Percentiles rank a stretch among this genome's conserved stretches.
Conservation (phyloP, 805 yeast species). For the Yarrowia sp. region DNA sequence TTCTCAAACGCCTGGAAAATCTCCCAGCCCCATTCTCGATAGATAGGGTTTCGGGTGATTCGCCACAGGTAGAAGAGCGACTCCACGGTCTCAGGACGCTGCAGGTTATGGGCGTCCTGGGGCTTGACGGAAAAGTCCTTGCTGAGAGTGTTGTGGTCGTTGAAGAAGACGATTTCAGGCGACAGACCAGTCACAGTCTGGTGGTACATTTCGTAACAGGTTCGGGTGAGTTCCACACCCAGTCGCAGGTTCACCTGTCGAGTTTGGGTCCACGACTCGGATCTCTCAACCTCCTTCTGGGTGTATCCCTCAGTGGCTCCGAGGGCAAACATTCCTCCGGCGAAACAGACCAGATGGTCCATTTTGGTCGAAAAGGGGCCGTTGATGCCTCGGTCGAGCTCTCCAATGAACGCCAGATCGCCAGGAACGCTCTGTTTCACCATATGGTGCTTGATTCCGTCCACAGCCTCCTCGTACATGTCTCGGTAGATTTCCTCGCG, state of each 20-base stretch:
- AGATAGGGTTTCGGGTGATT: slow-evolving; percentile 78
- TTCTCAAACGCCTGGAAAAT: slow-evolving; percentile 74
- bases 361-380: slow-evolving; percentile 71
- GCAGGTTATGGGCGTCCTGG: slow-evolving; percentile 80
- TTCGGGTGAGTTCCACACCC: slow-evolving; percentile 75
- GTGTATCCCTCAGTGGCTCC: slow-evolving; percentile 85
- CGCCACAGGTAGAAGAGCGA: slow-evolving; percentile 80
- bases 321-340: slow-evolving; percentile 85
- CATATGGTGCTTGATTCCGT: slow-evolving; percentile 75
- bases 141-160: slow-evolving; percentile 54
- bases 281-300: slow-evolving; percentile 59
- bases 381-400: slow-evolving; percentile 70
- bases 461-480: slow-evolving; percentile 78
- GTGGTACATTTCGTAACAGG: slow-evolving; percentile 86
- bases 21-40: slow-evolving; percentile 89
- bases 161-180: slow-evolving; percentile 90
- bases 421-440: slow-evolving; percentile 66
- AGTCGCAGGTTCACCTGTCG: slow-evolving; percentile 69
- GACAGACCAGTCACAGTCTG: slow-evolving; percentile 78
- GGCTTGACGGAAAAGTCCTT: slow-evolving; percentile 77
- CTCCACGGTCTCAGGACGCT: slow-evolving; percentile 94
- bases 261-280: slow-evolving; percentile 59
- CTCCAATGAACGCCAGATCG: slow-evolving; percentile 75
- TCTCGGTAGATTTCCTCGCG: slow-evolving; percentile 66
- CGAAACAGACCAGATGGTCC: slow-evolving; percentile 93